Conservation (phyloP, 495 filamentous ascomycete species). For the Sporormia fimetaria region DNA sequence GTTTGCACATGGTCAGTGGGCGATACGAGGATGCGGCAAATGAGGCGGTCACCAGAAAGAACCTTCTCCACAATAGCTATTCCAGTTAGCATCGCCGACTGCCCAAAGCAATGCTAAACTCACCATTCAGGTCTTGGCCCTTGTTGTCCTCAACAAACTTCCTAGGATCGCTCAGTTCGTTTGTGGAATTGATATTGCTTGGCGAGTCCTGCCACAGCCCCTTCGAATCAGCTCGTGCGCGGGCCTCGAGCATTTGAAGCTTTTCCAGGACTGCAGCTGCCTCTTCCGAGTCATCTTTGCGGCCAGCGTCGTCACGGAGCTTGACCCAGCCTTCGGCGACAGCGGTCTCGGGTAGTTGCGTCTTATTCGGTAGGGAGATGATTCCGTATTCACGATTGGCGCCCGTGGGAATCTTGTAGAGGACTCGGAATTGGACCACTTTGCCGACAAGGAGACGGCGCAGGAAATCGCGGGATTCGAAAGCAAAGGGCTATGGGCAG, state of each 20-base stretch:
- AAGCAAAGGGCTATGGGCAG: constrained; percentile 53
- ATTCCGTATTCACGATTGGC: constrained; percentile 77
- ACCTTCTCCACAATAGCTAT: constrained; percentile 68
- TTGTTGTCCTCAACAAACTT: constrained; percentile 64
- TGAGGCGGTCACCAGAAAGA: constrained; percentile 76
- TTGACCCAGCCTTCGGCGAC: constrained; percentile 83
- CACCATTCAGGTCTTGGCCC: constrained; percentile 59
- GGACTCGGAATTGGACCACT: constrained; percentile 65
- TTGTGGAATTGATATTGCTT: constrained; percentile 59
- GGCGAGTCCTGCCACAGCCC: constrained; percentile 57
- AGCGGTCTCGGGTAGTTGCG: constrained; percentile 59
- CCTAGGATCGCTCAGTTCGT: constrained; percentile 64
- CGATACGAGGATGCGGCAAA: constrained; percentile 65
- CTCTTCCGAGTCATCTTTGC: constrained; percentile 73
- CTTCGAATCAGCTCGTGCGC: constrained; percentile 63
- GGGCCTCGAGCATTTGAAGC: constrained; percentile 64
- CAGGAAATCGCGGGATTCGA: constrained; percentile 86
- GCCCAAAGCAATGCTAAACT: constrained; percentile 13
- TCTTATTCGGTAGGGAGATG: constrained; percentile 51
- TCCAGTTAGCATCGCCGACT: constrained; percentile 16
- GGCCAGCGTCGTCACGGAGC: constrained; percentile 81
- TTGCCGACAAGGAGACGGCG: constrained; percentile 77
- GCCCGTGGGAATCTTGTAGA: constrained; percentile 73
- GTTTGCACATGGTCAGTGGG: constrained; percentile 73
- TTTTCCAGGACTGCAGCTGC: constrained; percentile 57